Conservation (phyloP, 2,329 filamentous ascomycete genomes). For the Aspergillus fijiensis region DNA sequence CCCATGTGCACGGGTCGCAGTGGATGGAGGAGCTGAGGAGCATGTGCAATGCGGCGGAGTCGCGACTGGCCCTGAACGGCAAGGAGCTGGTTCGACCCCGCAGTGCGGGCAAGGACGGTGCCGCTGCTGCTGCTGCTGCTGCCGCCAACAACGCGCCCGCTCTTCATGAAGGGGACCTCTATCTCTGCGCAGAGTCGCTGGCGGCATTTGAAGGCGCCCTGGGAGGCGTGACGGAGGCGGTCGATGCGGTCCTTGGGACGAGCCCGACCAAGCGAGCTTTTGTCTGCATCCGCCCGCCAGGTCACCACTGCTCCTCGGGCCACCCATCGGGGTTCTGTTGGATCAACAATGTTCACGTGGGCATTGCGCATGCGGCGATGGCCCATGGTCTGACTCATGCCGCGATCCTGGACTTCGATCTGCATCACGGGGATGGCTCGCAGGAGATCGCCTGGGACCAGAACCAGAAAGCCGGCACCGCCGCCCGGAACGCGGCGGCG, state of each 20-base stretch:
- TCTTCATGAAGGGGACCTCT: constrained; percentile 86
- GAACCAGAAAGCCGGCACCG: constrained; percentile 66
- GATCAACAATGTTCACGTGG: constrained; percentile 97
- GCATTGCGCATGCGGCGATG: constrained; percentile 85
- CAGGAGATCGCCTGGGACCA: constrained; percentile 91
- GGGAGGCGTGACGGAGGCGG: constrained; percentile 88
- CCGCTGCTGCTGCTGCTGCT: constrained; percentile 27
- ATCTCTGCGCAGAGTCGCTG: constrained; percentile 81
- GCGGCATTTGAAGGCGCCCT: constrained; percentile 86
- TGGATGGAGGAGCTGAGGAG: constrained; percentile 91
- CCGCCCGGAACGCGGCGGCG: constrained; percentile 67
- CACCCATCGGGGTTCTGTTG: constrained; percentile 96
- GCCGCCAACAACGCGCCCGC: constrained; percentile 41
- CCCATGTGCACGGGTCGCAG: constrained; percentile 82
- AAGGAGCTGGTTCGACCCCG: constrained; percentile 72
- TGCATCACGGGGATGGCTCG: constrained; percentile 93
- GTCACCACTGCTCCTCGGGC: constrained; percentile 88
- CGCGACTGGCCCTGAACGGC: constrained; percentile 71
- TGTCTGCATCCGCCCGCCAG: constrained; percentile 87
- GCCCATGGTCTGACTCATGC: constrained; percentile 87
- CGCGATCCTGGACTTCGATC: constrained; percentile 87
- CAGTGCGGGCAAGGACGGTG: constrained; percentile 38
- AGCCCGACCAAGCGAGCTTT: constrained; percentile 73
- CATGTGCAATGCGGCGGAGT: constrained; percentile 80
- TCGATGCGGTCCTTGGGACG: constrained; percentile 76